Conservation (phyloP, 768 basidiomycete genomes). For the Pisolithus marmoratus region DNA sequence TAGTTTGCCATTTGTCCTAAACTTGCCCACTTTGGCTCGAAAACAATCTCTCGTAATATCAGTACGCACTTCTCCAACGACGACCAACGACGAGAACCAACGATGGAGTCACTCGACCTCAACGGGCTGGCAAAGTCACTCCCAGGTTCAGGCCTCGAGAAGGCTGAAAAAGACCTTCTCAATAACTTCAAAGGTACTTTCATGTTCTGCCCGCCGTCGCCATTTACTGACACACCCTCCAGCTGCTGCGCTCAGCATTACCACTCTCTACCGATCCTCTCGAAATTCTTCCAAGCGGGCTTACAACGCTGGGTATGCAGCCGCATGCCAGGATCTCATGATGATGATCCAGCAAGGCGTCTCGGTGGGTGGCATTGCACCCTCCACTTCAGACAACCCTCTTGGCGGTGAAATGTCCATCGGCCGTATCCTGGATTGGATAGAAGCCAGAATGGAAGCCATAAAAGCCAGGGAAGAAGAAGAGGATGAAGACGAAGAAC, state of each 20-base stretch:
- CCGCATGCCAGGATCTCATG: conserved; percentile 76
- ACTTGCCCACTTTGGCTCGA: too few species aligned
- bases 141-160: conserved; percentile 61
- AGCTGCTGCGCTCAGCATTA: conserved; percentile 83
- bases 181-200: conserved; percentile 74
- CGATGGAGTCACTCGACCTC: conserved; percentile 74
- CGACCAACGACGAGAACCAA: too few species aligned
- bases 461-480: conserved; percentile 71
- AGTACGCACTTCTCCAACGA: too few species aligned
- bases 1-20: too few species aligned
- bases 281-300: conserved; percentile 71
- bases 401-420: conserved; percentile 64
- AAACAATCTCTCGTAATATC: too few species aligned
- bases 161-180: conserved; percentile 74
- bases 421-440: conserved; percentile 79
- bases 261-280: conserved; percentile 78
- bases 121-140: conserved; percentile 75
- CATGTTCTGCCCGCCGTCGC: not conserved
- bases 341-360: conserved; percentile 82
- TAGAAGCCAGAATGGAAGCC: conserved; percentile 75
- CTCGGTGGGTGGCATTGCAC: conserved; percentile 48
- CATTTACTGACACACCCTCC: conserved; percentile 8
- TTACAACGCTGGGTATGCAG: conserved; percentile 74
- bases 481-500: conserved; percentile 76
- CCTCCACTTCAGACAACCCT: conserved; percentile 36